Conservation (phyloP, 2,329 filamentous ascomycete species). For the Fusarium succisae region DNA sequence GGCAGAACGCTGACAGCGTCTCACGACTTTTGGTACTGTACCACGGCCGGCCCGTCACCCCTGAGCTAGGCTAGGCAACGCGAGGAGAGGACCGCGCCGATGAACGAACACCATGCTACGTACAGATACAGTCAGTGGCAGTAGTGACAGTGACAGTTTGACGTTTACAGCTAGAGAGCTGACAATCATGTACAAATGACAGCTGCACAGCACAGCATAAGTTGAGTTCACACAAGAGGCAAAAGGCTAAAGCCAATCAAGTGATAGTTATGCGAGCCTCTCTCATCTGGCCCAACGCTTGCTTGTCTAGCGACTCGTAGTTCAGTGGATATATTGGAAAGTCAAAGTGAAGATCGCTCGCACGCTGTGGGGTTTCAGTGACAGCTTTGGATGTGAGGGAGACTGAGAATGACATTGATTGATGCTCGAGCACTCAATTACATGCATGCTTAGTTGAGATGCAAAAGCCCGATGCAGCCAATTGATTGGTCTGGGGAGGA, state of each 20-base stretch:
- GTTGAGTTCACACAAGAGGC: neutral
- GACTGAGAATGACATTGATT: neutral
- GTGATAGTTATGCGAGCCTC: neutral
- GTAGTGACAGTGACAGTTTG: neutral
- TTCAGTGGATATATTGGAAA: conserved; percentile 24
- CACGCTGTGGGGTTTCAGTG: conserved; percentile 1
- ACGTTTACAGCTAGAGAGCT: conserved; percentile 25
- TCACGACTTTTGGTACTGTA: conserved; percentile 32
- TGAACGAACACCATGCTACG: conserved; percentile 20
- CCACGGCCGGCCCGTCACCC: conserved; percentile 31
- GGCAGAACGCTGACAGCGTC: conserved; percentile 36
- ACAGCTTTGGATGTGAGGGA: conserved; percentile 14
- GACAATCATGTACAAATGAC: conserved; percentile 33
- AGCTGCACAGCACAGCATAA: conserved; percentile 19
- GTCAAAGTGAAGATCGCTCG: conserved; percentile 5
- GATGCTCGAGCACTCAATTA: conserved; percentile 30
- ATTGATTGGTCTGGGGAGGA: conserved; percentile 32
- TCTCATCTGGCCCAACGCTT: conserved; percentile 9
- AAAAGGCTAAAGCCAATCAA: conserved; percentile 13
- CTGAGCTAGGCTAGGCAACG: conserved; percentile 35
- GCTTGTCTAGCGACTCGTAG: conserved; percentile 20
- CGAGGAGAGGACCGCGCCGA: conserved; percentile 22
- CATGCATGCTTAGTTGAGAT: conserved; percentile 43
- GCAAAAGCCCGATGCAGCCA: conserved; percentile 11
- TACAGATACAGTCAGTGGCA: neutral